These are phyloP conservation scores for Erythrobasidium yunnanense DNA, from an alignment of 768 basidiomycete genomes.

Conservation along the genomic window DNA sequence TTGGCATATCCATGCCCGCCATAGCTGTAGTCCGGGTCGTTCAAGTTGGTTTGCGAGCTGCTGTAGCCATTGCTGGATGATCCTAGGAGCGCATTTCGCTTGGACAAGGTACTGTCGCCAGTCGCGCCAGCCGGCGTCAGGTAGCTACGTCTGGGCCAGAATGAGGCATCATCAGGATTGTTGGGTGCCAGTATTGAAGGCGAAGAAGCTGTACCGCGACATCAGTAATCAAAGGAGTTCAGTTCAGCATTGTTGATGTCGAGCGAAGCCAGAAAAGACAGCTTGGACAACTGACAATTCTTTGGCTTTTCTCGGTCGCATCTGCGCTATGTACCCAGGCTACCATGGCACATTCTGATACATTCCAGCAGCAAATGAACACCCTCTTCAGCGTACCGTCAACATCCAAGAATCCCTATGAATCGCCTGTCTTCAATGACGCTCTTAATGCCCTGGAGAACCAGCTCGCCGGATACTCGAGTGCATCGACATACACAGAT, in stretches of 20 bases:
- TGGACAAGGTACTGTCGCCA: constrained; percentile 19
- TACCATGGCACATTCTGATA: no score
- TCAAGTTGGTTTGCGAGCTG: not conserved
- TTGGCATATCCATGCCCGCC: constrained; percentile 9
- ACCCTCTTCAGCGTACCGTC: no score
- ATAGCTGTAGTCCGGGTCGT: not conserved
- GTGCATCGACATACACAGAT: not conserved
- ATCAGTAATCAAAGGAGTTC: no score
- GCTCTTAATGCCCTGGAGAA: no score
- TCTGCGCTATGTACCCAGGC: no score
- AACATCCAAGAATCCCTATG: no score
- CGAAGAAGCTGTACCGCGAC: not conserved
- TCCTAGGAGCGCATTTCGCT: constrained; percentile 25
- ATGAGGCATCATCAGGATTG: not conserved
- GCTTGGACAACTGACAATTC: no score
- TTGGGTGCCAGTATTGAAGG: not conserved
- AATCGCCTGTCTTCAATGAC: no score
- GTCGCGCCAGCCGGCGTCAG: constrained; percentile 22
- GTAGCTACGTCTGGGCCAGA: constrained; percentile 22
- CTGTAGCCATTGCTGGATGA: constrained; percentile 1
- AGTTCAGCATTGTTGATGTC: no score
- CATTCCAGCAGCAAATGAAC: no score
- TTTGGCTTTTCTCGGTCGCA: no score
- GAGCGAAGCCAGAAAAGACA: no score
- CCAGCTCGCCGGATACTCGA: not conserved